These are phyloP conservation scores for Toxoplasma gondii DNA, from an alignment of 169 alveolate genomes.

Conservation along the genomic window DNA sequence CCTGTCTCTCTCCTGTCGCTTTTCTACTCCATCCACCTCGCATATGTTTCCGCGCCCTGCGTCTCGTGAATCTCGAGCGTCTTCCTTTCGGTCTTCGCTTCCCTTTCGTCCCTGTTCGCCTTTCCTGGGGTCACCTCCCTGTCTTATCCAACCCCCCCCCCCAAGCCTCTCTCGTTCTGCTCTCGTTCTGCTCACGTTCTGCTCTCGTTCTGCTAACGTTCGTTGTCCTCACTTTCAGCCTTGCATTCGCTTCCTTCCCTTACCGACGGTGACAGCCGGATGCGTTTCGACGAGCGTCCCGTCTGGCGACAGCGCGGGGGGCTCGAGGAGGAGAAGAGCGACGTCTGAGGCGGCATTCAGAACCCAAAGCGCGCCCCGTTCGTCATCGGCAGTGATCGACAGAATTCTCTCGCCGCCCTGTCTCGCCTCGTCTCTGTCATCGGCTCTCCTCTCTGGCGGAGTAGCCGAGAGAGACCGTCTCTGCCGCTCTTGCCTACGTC, in stretches of 20 bases:
- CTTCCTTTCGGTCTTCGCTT: not conserved
- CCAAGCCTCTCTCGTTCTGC: not conserved
- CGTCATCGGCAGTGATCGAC: not conserved
- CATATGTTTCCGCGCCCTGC: too few relatives aligned
- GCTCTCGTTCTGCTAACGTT: not conserved
- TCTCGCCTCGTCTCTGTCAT: not conserved
- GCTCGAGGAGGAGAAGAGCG: slow-evolving; percentile 6
- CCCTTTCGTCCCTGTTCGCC: not conserved
- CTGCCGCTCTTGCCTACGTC: not conserved
- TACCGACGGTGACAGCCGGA: not conserved
- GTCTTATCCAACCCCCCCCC: not conserved
- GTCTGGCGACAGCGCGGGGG: slow-evolving; percentile 7
- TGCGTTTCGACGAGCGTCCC: slow-evolving; percentile 13
- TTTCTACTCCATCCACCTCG: too few relatives aligned
- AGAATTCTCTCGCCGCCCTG: not conserved
- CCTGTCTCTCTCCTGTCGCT: too few relatives aligned
- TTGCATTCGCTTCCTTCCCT: not conserved
- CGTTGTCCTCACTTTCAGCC: too few relatives aligned
- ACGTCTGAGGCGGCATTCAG: slow-evolving; percentile 13
- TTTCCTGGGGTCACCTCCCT: too few relatives aligned
- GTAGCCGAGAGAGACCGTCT: not conserved
- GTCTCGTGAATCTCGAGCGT: too few relatives aligned
- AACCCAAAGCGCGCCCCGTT: not conserved
- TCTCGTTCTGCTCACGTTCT: not conserved
- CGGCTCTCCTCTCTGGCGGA: not conserved